Evolutionary conservation across 805 yeast genomes (phyloP), one percentile per base, ranked within the genome.

Genomic region (Candida montana): DNA sequence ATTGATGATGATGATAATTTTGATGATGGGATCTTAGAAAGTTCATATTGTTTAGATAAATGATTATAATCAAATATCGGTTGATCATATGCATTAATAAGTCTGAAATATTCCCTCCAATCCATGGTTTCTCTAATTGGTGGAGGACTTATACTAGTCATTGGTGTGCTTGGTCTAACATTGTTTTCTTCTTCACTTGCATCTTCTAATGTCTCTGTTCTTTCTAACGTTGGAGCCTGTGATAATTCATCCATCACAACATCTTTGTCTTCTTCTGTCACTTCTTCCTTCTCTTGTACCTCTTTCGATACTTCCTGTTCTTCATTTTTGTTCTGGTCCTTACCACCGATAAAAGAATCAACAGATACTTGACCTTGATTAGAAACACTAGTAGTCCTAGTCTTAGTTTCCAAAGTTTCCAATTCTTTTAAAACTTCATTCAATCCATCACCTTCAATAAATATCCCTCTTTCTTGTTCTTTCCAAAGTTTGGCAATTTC

Each of bases 401-500:
- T 23, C 2, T 52, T 51, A 7, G 50, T 40, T 30, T 54, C 59
- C 30, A 57, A 33, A 5, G 51, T 29, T 37, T 53, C 65, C 27
- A 75, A 54, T 49, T 89, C 95, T 37, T 71, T 71, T 13, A 90
- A 67, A 3, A 91, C 79, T 29, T 73, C 75, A 1, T 64, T 60
- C 13, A 89, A 70, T 3, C 86, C 83, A 3, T 72, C 77, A 3
- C 90, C 88, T 53, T 88, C 96, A 2, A 91, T 69, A 51, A 91
- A 91, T 7, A 89, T 55, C 0, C 96, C 96, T 33, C 91, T 69
- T 42, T 87, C 95, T 55, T 89, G 95, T 35, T 78, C 84, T 53
- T 88, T 89, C 98, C 98, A 91, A 4, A 75, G 52, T 30, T 74
- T 68, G 3, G 95, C 96, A 15, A 91, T 72, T 8, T 79, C 81